A percentile compares a stretch with the other conserved stretches of the same genome.
Conservation (phyloP, 2,329 filamentous ascomycete genomes). For the Myriangium duriaei region DNA sequence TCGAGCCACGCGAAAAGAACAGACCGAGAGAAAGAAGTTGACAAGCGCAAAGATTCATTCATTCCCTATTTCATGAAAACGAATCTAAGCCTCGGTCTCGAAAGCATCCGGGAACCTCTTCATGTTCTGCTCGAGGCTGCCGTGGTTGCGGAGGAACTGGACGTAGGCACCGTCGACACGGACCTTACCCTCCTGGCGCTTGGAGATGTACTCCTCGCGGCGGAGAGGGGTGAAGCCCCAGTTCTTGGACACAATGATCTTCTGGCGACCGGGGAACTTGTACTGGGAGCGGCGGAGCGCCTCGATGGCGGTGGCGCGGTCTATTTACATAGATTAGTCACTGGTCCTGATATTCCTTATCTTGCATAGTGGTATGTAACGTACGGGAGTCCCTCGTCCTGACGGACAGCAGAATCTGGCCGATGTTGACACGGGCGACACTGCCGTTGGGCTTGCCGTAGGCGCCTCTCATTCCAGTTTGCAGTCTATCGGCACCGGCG, state of each 20-base stretch:
- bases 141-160: constrained; percentile 96
- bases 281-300: constrained; percentile 98
- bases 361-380: constrained; percentile 29
- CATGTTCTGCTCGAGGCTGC: constrained; percentile 74
- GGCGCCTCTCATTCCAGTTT: constrained; percentile 99
- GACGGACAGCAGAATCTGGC: constrained; percentile 95
- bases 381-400: constrained; percentile 87
- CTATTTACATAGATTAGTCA: no score
- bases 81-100: constrained; percentile 28
- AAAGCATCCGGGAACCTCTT: constrained; percentile 92
- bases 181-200: constrained; percentile 86
- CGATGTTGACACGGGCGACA: constrained; percentile 99
- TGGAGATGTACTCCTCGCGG: constrained; percentile 92
- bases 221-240: constrained; percentile 99
- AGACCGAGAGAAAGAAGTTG: no score
- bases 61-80: not conserved
- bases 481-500: constrained; percentile 99
- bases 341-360: no score
- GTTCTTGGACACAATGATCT: constrained; percentile 99
- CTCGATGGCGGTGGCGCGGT: constrained; percentile 90
- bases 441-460: constrained; percentile 99
- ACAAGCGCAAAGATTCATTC: not conserved
- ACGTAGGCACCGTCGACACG: constrained; percentile 98
- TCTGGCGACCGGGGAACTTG: constrained; percentile 99
- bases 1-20: no score